Evolutionary conservation across 1,139 yeast genomes (phyloP), one percentile per base, ranked within the genome.

Genomic region (Candida tropicalis): DNA sequence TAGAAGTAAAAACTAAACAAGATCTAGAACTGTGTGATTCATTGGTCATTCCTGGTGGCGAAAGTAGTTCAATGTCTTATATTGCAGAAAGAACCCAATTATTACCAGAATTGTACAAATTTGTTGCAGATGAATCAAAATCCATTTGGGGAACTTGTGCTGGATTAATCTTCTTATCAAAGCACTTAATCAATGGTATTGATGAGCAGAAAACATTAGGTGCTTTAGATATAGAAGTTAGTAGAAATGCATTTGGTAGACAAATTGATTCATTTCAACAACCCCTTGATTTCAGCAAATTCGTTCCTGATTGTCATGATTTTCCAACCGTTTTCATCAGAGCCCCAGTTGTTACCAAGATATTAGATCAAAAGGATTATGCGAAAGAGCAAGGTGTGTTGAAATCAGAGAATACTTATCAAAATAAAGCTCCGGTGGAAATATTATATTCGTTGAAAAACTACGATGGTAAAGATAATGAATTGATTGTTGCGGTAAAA

Each of bases 141-240:
- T 82, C 88, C 1, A 75, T 82, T 23, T 87, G 95, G 95, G 95
- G 95, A 0, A 87, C 95, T 1, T 87, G 95, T 63, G 95, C 95
- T 4, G 96, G 95, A 2, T 68, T 87, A 52, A 87, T 87, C 45
- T 73, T 87, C 52, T 66, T 87, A 34, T 76, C 91, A 8, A 71
- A 75, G 45, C 72, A 77, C 43, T 74, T 86, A 25, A 59, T 67
- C 10, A 79, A 78, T 56, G 86, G 84, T 17, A 70, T 73, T 37
- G 73, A 72, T 2, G 75, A 79, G n/a, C 90, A 86, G 52, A 67
- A 75, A 47, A 60, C 82, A 3, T 65, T 87, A 37, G 87, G 89
- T 2, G 89, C 87, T 0, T 63, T 87, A 57, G 78, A 82, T 52
- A 79, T 87, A 13, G 70, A 73, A 35, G 89, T 86, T 17, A 73